These are phyloP conservation scores for Vanrija humicola DNA, from an alignment of 1,284 basidiomycete species.

Conservation along the genomic window DNA sequence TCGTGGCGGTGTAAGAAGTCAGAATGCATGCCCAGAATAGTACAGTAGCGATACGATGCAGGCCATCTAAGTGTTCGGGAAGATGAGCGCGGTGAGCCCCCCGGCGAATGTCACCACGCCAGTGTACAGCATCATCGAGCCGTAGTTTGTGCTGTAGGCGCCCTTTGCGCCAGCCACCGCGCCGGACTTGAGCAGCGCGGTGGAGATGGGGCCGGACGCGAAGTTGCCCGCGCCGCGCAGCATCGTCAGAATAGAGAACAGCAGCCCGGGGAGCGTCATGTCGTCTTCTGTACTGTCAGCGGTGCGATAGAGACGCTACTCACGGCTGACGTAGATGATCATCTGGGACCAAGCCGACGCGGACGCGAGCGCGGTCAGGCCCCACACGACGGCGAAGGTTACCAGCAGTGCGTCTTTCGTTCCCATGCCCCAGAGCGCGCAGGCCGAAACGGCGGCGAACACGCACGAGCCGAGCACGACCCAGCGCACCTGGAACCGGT, in stretches of 20 bases:
- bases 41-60: too few relatives aligned
- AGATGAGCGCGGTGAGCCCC: constrained; percentile 13
- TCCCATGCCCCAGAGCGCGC: constrained; percentile 47
- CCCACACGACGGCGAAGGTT: constrained; percentile 31
- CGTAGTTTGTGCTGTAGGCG: constrained; percentile 27
- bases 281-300: constrained; percentile 33
- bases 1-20: too few relatives aligned
- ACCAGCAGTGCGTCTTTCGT: constrained; percentile 28
- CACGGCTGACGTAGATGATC: constrained; percentile 32
- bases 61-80: constrained; percentile 6
- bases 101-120: constrained; percentile 25
- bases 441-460: constrained; percentile 32
- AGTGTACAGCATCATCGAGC: constrained; percentile 30
- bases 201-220: constrained; percentile 31
- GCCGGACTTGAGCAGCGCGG: constrained; percentile 20
- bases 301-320: constrained; percentile 6
- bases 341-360: constrained; percentile 36
- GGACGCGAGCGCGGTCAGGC: constrained; percentile 30
- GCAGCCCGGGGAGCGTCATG: constrained; percentile 26
- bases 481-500: constrained; percentile 29
- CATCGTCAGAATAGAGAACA: constrained; percentile 42
- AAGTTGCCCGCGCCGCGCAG: constrained; percentile 39
- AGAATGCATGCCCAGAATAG: too few relatives aligned
- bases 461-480: constrained; percentile 36
- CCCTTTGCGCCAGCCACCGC: constrained; percentile 17